These are phyloP conservation scores for Xylaria arbuscula DNA, from an alignment of 2,329 filamentous ascomycete species.

Conservation along the genomic window DNA sequence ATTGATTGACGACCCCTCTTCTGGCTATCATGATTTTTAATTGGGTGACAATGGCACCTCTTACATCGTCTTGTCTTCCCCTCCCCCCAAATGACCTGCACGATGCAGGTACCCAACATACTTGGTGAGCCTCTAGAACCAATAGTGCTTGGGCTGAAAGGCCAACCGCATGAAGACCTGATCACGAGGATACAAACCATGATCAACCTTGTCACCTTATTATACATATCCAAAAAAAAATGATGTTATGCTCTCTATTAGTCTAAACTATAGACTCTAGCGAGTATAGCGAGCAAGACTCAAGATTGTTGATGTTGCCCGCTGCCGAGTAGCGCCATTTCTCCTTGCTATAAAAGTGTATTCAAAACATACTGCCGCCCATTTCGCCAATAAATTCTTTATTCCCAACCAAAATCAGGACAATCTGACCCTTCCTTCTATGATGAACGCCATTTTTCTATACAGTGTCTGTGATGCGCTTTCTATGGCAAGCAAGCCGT, in stretches of 20 bases:
- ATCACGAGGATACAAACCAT: constrained; percentile 21
- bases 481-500: neutral
- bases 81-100: neutral
- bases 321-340: constrained; percentile 18
- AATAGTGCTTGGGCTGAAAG: constrained; percentile 16
- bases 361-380: neutral
- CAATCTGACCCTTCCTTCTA: constrained; percentile 6
- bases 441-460: constrained; percentile 15
- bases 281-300: neutral
- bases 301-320: neutral
- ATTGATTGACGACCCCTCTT: constrained; percentile 25
- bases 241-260: constrained; percentile 8
- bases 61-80: neutral
- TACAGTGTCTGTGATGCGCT: neutral
- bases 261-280: constrained; percentile 1
- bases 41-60: constrained; percentile 13
- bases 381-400: neutral
- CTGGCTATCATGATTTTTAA: constrained; percentile 2
- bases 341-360: neutral
- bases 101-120: constrained; percentile 31
- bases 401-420: neutral
- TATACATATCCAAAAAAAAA: neutral
- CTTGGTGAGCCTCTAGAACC: constrained; percentile 18
- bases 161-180: neutral
- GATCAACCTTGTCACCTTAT: neutral